Evolutionary conservation across 768 basidiomycete species (phyloP).

Genomic region (Suillus clintonianus): DNA sequence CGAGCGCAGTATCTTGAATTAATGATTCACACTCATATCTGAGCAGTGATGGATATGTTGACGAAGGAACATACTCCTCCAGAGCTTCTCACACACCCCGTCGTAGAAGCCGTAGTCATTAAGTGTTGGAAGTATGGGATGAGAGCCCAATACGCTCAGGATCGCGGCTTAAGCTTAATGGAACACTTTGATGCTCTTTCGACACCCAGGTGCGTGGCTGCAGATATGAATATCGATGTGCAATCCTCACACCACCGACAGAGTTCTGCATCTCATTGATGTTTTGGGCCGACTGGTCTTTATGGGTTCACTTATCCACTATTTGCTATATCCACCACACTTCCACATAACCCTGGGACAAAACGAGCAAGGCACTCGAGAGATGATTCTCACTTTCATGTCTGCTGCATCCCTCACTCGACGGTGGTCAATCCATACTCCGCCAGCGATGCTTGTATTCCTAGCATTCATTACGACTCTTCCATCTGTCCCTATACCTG

Average conservation of each 20-base stretch:
- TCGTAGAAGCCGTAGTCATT: conserved; percentile 40
- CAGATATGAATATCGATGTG: neutral
- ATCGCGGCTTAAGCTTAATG: conserved; percentile 7
- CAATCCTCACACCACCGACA: conserved; percentile 18
- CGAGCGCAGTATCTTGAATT: conserved; percentile 11
- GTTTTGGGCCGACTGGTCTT: conserved; percentile 39
- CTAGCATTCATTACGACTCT: conserved; percentile 42
- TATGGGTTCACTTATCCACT: conserved; percentile 43
- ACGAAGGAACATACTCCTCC: conserved; percentile 32
- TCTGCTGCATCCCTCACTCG: conserved; percentile 38
- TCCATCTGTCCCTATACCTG: conserved; percentile 45
- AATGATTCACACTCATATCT: neutral
- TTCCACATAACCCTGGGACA: conserved; percentile 23
- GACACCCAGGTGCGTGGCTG: conserved; percentile 46
- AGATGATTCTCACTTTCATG: conserved; percentile 40
- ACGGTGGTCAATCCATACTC: conserved; percentile 31
- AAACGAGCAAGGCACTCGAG: conserved; percentile 33
- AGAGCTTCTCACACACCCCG: conserved; percentile 40
- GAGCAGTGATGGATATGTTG: conserved; percentile 47
- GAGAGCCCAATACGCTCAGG: neutral
- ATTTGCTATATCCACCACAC: conserved; percentile 43
- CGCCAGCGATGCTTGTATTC: conserved; percentile 41
- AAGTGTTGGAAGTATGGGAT: conserved; percentile 44
- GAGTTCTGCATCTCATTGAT: conserved; percentile 48
- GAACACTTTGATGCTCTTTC: conserved; percentile 38